A percentile compares a stretch with the other conserved stretches of the same genome.
Evolutionary conservation across 176 grass and related monocot species (phyloP).

Genomic region (Oryza meyeriana): DNA sequence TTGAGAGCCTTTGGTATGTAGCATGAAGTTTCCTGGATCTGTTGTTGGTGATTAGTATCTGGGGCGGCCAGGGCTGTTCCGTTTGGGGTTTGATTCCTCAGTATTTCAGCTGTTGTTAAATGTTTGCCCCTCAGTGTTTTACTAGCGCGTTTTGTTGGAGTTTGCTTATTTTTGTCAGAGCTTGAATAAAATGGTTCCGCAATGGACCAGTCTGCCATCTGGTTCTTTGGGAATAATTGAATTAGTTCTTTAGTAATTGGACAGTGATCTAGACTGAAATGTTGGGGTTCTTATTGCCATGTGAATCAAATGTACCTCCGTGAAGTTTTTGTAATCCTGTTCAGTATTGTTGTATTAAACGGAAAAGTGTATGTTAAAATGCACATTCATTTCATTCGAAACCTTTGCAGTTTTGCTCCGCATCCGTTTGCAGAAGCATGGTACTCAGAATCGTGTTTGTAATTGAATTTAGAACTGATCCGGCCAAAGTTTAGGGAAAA

Average conservation of each 20-base stretch:
- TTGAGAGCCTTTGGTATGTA: background rate
- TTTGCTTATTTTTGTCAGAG: constrained; percentile 19
- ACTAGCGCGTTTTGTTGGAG: constrained; percentile 5
- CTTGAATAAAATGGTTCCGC: constrained; percentile 40
- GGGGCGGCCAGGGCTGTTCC: background rate
- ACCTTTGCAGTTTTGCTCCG: background rate
- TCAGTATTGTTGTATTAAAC: background rate
- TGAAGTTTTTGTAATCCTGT: background rate
- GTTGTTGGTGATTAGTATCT: background rate
- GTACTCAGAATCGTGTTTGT: no score
- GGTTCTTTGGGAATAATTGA: constrained; percentile 28
- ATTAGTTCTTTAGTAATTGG: background rate
- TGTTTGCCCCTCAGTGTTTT: background rate
- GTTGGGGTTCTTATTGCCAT: background rate
- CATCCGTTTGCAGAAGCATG: no score
- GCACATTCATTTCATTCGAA: background rate
- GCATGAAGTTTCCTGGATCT: constrained; percentile 1
- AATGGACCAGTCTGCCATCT: background rate
- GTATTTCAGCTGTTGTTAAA: background rate
- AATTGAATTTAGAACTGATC: no score
- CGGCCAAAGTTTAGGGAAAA: no score
- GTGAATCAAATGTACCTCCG: background rate
- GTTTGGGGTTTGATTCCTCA: constrained; percentile 13
- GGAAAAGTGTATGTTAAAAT: background rate
- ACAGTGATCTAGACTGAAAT: constrained; percentile 1